Base-by-base conservation (phyloP, 768 basidiomycete genomes). In the Leccinellum rugosiceps region DNA sequence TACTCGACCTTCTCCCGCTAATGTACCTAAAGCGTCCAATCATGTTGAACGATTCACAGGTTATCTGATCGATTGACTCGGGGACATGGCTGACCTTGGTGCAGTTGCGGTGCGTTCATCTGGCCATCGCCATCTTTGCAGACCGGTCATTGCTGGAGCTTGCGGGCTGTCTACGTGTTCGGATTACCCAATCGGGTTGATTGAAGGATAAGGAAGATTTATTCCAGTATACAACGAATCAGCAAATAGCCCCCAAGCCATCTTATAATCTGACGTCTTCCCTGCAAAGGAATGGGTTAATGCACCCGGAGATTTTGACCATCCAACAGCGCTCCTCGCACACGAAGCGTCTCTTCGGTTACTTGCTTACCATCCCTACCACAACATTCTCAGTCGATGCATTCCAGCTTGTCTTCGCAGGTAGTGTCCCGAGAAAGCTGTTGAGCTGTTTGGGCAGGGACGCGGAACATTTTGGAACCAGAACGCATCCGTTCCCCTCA, bases 381-480 rank as follows among this genome's bases (percentile, higher is more conserved):
- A 17, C 53, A 14, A 15, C 30, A 26, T 52, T 63, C 14, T 50
- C 50, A 28, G 45, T 53, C 8, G 63, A 60, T 38, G 55, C 55
- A 4, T 61, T 63, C 32, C 48, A 54, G 28, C 28, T 28, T 7
- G 28, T 28, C 28, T 28, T 28, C 28, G 28, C 28, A 28, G 4
- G 28, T 4, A 28, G 8, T 28, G 28, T 28, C 28, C 28, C 28
- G 7, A 8, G 8, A 28, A 28, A 28, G 25, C 25, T 25, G 25
- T 25, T 25, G 25, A 4, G 25, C 25, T 25, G 25, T 25, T 25
- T 3, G 25, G 2, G 25, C 25, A 25, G n/a, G n/a, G n/a, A n/a
- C n/a, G n/a, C n/a, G n/a, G 25, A 25, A 25, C 2, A 25, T 25
- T 25, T 25, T 25, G 25, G 25, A 25, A 25, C 4, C 25, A 25